These are phyloP conservation scores for Naganishia onofrii DNA, from an alignment of 768 basidiomycete genomes.

Conservation along the genomic window DNA sequence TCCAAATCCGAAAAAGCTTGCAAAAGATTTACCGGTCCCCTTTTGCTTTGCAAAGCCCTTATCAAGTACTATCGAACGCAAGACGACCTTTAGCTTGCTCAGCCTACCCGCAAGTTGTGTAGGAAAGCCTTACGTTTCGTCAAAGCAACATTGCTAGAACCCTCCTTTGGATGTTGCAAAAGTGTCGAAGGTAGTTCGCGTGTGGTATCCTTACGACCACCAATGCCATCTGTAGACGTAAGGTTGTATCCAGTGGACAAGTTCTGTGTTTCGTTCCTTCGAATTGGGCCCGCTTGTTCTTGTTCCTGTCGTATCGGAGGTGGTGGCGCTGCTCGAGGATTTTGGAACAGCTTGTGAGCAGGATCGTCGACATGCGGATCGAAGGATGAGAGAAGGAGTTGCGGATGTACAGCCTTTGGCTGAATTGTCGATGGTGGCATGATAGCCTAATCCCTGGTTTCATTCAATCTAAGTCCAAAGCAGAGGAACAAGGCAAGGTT, in stretches of 20 bases:
- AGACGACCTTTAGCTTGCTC: neutral
- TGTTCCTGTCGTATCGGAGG: neutral
- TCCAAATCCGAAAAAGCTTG: slow-evolving; percentile 10
- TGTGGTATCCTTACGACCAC: neutral
- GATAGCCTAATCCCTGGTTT: neutral
- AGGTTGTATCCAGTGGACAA: neutral
- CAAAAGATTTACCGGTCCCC: neutral
- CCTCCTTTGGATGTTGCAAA: neutral
- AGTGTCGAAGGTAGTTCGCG: neutral
- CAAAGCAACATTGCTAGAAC: neutral
- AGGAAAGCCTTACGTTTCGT: neutral
- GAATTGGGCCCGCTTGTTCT: neutral
- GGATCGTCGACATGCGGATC: neutral
- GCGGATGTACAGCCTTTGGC: neutral
- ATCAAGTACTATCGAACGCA: neutral
- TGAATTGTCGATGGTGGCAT: neutral
- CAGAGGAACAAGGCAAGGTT: too few species aligned
- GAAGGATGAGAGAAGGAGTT: neutral
- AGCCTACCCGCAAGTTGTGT: neutral
- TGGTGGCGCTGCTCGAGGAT: slow-evolving; percentile 1
- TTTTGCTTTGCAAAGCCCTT: neutral
- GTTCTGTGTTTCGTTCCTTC: neutral
- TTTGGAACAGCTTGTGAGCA: slow-evolving; percentile 3
- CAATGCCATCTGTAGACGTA: neutral
- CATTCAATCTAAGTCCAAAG: neutral